A percentile compares a stretch with the other conserved stretches of the same genome.
phyloP scores from a whole-genome alignment of 495 filamentous ascomycete species.

The Penicillium steckii region DNA sequence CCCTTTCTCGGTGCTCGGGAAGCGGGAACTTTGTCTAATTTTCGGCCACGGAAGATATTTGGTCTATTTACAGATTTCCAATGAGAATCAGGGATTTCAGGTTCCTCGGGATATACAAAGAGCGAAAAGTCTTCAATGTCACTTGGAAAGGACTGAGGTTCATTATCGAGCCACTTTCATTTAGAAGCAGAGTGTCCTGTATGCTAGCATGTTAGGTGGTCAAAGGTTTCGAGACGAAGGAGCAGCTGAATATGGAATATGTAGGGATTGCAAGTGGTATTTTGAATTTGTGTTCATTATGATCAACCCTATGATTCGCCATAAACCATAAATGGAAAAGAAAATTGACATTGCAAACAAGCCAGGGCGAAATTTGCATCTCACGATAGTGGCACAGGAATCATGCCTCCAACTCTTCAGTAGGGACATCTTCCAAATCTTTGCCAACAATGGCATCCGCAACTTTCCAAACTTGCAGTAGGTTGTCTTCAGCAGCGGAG shows the following conservation, averaged over 20 bases:
- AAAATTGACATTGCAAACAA: slow-evolving; percentile 1
- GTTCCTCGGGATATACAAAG: no score
- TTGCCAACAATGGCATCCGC: slow-evolving; percentile 83
- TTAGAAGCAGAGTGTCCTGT: no score
- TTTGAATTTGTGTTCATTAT: slow-evolving; percentile 10
- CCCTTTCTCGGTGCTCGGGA: slow-evolving; percentile 7
- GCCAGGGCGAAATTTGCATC: background rate
- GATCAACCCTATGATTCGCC: slow-evolving; percentile 10
- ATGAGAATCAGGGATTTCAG: no score
- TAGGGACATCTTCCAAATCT: slow-evolving; percentile 73
- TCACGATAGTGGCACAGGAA: background rate
- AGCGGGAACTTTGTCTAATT: slow-evolving; percentile 4
- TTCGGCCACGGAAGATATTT: no score
- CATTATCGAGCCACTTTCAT: no score
- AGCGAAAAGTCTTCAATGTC: no score
- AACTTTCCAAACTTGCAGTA: slow-evolving; percentile 97
- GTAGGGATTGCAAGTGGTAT: background rate
- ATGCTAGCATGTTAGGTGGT: no score
- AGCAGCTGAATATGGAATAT: no score
- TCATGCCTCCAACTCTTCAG: slow-evolving; percentile 71
- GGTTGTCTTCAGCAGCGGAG: slow-evolving; percentile 93
- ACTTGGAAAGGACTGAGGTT: no score
- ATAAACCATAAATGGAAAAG: slow-evolving; percentile 7
- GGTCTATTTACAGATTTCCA: no score
- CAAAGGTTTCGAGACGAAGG: no score